These are phyloP conservation scores for Sporothrix curviconia DNA, from an alignment of 2,329 filamentous ascomycete species.

Conservation along the genomic window DNA sequence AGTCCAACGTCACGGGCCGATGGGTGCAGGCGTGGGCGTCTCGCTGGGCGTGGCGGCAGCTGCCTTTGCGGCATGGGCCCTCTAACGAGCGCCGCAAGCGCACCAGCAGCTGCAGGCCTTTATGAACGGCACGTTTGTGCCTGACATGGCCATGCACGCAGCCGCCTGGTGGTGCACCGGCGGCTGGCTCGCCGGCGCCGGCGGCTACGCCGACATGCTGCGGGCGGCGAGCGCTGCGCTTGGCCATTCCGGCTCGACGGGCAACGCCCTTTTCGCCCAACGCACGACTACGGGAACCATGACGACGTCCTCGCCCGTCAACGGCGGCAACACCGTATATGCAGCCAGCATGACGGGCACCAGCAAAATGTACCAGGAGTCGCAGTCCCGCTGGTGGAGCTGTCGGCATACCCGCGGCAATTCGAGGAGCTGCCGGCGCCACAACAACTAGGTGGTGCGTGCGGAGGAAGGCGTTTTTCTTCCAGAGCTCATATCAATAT, in stretches of 20 bases:
- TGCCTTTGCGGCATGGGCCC: slow-evolving; percentile 13
- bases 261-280: neutral
- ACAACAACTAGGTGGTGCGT: neutral
- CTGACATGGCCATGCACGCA: neutral
- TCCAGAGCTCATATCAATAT: no score
- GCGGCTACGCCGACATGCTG: neutral
- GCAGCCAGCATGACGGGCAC: neutral
- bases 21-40: slow-evolving; percentile 17
- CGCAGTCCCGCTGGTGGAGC: slow-evolving; percentile 6
- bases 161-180: neutral
- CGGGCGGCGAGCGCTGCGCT: no score
- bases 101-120: slow-evolving; percentile 5
- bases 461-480: neutral
- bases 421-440: slow-evolving; percentile 11
- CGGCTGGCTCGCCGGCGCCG: neutral
- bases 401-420: slow-evolving; percentile 6
- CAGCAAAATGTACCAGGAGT: no score
- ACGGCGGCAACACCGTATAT: neutral
- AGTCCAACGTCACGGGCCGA: slow-evolving; percentile 3
- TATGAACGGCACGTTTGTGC: neutral
- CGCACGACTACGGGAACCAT: neutral
- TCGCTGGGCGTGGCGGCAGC: slow-evolving; percentile 12
- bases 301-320: neutral
- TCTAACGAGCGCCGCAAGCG: slow-evolving; percentile 15
- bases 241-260: neutral